Base-by-base conservation (phyloP, 1,284 basidiomycete genomes). In the Trichosporon sp. region DNA sequence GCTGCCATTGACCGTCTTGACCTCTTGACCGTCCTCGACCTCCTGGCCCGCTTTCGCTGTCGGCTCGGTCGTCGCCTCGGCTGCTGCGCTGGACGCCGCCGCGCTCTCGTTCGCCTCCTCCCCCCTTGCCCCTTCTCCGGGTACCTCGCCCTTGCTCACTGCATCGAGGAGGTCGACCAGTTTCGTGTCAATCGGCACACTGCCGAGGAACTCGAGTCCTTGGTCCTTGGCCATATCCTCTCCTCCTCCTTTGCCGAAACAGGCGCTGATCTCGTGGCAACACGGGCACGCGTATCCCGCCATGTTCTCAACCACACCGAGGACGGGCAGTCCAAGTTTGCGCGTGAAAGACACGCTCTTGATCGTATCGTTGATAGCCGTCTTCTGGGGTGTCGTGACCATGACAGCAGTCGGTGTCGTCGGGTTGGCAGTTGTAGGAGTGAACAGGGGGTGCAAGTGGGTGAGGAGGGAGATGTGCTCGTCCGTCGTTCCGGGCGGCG, bases 301-400 rank as follows among this genome's bases (percentile, higher is more conserved):
- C 97, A 99, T 98, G 85, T 99, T 99, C 82, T 99, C 97, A 73
- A 99, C 91, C 66, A 99, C 84, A 5, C 97, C 97, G 65, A 98
- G 85, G n/a, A 99, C 90, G 4, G 92, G 94, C 8, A 99, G 86
- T 38, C 88, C 87, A 65, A 95, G 92, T 31, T 94, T 90, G 21
- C 91, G 90, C 12, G 96, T 93, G 85, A 99, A 99, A 59, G 95
- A 96, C 70, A 99, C 88, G 74, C 94, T 96, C 85, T 99, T 98
- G 85, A 96, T 90, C 59, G 93, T 94, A 84, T 99, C 97, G 80
- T 94, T 90, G 65, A 99, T 87, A 0, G 96, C 95, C 51, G 99
- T 93, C 14, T 94, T 95, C 85, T 99, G 97, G 8, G 97, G 97
- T 1, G 97, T 99, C 37, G 96, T 98, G 73, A 99, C 96, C 74